Percentiles rank a stretch among this genome's conserved stretches.
Conservation (phyloP, 371 early-diverging fungal species). For the Syncephalastrum sp. region DNA sequence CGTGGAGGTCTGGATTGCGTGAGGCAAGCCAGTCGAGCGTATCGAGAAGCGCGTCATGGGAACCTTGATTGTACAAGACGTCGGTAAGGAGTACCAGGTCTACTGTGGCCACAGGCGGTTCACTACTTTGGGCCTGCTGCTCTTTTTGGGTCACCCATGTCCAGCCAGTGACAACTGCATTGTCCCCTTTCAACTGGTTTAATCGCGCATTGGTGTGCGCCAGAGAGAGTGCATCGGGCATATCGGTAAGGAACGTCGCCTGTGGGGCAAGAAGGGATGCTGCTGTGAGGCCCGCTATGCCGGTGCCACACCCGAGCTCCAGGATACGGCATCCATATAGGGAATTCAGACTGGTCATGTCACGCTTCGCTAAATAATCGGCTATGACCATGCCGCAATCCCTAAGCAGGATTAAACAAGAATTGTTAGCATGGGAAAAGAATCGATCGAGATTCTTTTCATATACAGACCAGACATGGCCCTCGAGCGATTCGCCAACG, state of each 20-base stretch:
- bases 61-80: constrained; percentile 44
- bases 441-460: not conserved
- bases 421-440: constrained; percentile 1
- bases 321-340: constrained; percentile 6
- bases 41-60: constrained; percentile 37
- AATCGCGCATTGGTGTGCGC: constrained; percentile 29
- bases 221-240: constrained; percentile 34
- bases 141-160: constrained; percentile 28
- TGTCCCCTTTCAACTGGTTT: constrained; percentile 7
- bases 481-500: constrained; percentile 38
- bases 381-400: constrained; percentile 46
- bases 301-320: constrained; percentile 51
- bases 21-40: constrained; percentile 34
- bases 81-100: constrained; percentile 41
- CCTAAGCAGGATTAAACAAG: constrained; percentile 18
- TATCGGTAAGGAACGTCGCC: constrained; percentile 39
- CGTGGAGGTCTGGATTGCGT: constrained; percentile 24
- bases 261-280: constrained; percentile 25
- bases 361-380: constrained; percentile 17
- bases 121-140: not conserved
- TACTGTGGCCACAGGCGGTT: constrained; percentile 10
- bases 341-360: constrained; percentile 1
- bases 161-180: constrained; percentile 22
- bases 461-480: constrained; percentile 41
- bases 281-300: constrained; percentile 41